Conservation (phyloP, 495 filamentous ascomycete species). For the Aspergillus campestris region DNA sequence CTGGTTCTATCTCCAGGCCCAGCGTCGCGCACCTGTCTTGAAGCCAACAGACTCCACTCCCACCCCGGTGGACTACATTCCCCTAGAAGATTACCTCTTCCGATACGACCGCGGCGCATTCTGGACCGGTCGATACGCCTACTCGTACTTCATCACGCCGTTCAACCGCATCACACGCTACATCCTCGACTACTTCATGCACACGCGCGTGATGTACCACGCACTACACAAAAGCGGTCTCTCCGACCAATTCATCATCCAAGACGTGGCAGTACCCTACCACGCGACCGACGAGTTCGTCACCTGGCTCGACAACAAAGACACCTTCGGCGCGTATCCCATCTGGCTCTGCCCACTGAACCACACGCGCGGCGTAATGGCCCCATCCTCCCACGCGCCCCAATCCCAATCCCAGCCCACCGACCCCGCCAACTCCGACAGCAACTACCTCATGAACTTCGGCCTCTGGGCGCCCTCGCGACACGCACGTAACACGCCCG, state of each 20-base stretch:
- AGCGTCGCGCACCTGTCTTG: constrained; percentile 7
- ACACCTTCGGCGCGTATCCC: constrained; percentile 43
- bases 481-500: constrained; percentile 7
- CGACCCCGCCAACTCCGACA: constrained; percentile 2
- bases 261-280: constrained; percentile 50
- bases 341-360: constrained; percentile 50
- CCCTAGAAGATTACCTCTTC: constrained; percentile 52
- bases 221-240: constrained; percentile 46
- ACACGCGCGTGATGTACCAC: constrained; percentile 49
- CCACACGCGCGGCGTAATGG: background rate
- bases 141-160: constrained; percentile 47
- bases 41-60: background rate
- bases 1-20: constrained; percentile 52
- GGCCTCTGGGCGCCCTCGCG: constrained; percentile 44
- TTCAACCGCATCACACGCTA: constrained; percentile 47
- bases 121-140: constrained; percentile 44
- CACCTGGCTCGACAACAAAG: constrained; percentile 30
- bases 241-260: constrained; percentile 39
- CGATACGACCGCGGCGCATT: constrained; percentile 57
- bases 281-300: constrained; percentile 38
- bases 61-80: constrained; percentile 35
- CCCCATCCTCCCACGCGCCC: background rate
- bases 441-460: constrained; percentile 40
- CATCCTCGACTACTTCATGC: constrained; percentile 44
- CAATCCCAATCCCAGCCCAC: background rate